Conservation (phyloP, 345 rosid species). For the Luvunga scandens region DNA sequence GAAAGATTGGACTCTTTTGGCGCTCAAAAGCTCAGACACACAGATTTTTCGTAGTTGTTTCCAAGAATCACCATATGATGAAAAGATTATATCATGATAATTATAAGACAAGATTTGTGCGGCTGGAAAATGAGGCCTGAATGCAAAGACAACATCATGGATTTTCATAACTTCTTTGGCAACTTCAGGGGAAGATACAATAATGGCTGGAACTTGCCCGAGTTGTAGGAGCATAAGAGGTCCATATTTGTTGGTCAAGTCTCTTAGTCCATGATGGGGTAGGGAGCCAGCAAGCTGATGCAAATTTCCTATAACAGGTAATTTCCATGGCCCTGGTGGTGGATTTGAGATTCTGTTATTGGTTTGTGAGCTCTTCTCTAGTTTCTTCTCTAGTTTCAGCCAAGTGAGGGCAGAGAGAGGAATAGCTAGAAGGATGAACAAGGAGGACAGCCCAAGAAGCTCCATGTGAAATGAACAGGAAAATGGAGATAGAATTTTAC, state of each 20-base stretch:
- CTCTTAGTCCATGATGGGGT: constrained; percentile 21
- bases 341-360: not conserved
- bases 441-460: too few relatives aligned
- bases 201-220: constrained; percentile 18
- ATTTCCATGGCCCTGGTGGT: constrained; percentile 39
- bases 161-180: constrained; percentile 33
- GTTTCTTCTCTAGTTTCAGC: not conserved
- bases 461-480: too few relatives aligned
- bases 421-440: too few relatives aligned
- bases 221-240: constrained; percentile 27
- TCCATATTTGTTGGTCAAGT: constrained; percentile 17
- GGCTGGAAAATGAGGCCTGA: constrained; percentile 17
- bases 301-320: constrained; percentile 36
- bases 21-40: not conserved
- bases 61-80: constrained; percentile 16
- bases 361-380: not conserved
- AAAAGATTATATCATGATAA: not conserved
- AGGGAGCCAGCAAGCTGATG: constrained; percentile 18
- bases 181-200: constrained; percentile 26
- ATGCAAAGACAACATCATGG: constrained; percentile 26
- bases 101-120: constrained; percentile 4
- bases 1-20: constrained; percentile 2
- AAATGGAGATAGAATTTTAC: too few relatives aligned
- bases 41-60: constrained; percentile 10
- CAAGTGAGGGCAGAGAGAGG: not conserved